phyloP scores from a whole-genome alignment of 495 filamentous ascomycete species.

The Penicillium atrosanguineum region DNA sequence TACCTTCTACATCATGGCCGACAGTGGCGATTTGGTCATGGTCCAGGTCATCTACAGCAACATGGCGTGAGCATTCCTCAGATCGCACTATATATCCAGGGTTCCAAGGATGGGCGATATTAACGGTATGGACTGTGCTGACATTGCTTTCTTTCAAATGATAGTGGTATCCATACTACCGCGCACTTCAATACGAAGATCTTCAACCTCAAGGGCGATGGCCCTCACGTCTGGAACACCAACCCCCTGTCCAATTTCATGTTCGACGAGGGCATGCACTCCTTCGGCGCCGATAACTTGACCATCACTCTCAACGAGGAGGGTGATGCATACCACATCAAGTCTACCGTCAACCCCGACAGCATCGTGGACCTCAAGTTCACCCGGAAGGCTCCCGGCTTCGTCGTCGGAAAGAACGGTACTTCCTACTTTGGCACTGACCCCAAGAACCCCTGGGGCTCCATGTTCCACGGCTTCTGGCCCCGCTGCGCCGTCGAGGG shows the following conservation, averaged over 20 bases:
- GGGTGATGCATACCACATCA: slow-evolving; percentile 76
- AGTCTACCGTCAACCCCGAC: slow-evolving; percentile 73
- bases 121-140: background rate
- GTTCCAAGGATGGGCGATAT: background rate
- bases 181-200: slow-evolving; percentile 90
- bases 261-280: slow-evolving; percentile 79
- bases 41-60: slow-evolving; percentile 97
- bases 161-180: slow-evolving; percentile 83
- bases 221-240: slow-evolving; percentile 72
- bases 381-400: slow-evolving; percentile 72
- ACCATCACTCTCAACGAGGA: slow-evolving; percentile 82
- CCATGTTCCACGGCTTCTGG: slow-evolving; percentile 91
- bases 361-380: slow-evolving; percentile 81
- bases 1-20: slow-evolving; percentile 85
- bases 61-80: slow-evolving; percentile 68
- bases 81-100: background rate
- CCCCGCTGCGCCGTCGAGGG: slow-evolving; percentile 79
- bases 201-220: slow-evolving; percentile 70
- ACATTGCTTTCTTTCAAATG: background rate
- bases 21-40: slow-evolving; percentile 72
- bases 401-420: slow-evolving; percentile 82
- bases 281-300: slow-evolving; percentile 80
- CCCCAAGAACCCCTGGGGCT: slow-evolving; percentile 80
- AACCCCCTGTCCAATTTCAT: slow-evolving; percentile 70
- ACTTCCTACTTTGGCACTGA: slow-evolving; percentile 85